phyloP scores from a whole-genome alignment of 108 stramenopile species.

The Nitzschia putrida region DNA sequence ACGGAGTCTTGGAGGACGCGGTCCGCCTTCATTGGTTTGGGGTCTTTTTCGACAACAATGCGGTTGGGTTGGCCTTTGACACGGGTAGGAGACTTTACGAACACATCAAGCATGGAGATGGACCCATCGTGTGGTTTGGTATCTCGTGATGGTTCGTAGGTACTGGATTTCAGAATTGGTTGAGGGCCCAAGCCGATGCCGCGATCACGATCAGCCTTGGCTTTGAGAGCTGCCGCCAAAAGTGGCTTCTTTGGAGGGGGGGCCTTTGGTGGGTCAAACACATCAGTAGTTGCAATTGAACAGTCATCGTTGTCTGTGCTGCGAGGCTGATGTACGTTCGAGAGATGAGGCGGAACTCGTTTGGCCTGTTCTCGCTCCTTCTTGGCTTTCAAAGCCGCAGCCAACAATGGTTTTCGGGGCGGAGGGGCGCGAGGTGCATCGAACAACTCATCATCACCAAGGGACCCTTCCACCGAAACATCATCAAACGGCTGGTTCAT shows the following conservation, averaged over 20 bases:
- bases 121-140: constrained; percentile 4
- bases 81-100: not conserved
- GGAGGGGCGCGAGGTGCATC: constrained; percentile 3
- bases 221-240: constrained; percentile 20
- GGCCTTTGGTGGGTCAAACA: constrained; percentile 16
- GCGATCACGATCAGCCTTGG: constrained; percentile 11
- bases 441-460: constrained; percentile 4
- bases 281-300: constrained; percentile 4
- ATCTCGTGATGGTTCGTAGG: not conserved
- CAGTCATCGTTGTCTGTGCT: not conserved
- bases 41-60: not conserved
- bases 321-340: constrained; percentile 5
- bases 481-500: not conserved
- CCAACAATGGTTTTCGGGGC: constrained; percentile 13
- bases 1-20: constrained; percentile 9
- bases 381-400: constrained; percentile 20
- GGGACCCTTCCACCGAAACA: not conserved
- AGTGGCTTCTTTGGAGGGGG: constrained; percentile 15
- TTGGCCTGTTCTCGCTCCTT: not conserved
- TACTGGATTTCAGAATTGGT: constrained; percentile 2
- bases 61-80: not conserved
- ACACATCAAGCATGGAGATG: not conserved
- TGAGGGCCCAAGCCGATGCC: not conserved
- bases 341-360: constrained; percentile 3
- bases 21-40: constrained; percentile 8